Percentiles rank a stretch among this genome's conserved stretches.
phyloP scores from a whole-genome alignment of 306 rosid species.

The Medicago arabica region DNA sequence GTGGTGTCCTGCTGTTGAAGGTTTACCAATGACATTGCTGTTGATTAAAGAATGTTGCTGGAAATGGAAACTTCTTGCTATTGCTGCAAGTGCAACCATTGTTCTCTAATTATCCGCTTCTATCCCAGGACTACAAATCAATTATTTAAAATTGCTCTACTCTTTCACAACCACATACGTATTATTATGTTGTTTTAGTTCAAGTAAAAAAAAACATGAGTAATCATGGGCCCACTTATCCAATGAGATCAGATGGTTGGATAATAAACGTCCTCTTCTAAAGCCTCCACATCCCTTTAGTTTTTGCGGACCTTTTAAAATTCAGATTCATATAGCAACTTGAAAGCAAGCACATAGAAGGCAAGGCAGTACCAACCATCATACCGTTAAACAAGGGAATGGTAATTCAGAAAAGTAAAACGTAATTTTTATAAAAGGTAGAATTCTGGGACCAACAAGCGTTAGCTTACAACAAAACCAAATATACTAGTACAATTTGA shows the following conservation, averaged over 20 bases:
- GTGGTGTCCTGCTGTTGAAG: conserved; percentile 40
- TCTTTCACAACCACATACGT: conserved; percentile 44
- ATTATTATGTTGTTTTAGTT: conserved; percentile 15
- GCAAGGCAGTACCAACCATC: not conserved
- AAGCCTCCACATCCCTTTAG: conserved; percentile 13
- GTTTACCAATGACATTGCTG: conserved; percentile 34
- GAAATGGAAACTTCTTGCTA: conserved; percentile 56
- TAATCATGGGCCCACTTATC: conserved; percentile 54
- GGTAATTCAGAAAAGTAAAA: not conserved
- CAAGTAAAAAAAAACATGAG: not conserved
- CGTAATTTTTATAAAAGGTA: conserved; percentile 8
- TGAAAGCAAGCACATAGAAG: not conserved
- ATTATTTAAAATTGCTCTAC: conserved; percentile 47
- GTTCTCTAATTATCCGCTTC: conserved; percentile 40
- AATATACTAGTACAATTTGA: conserved; percentile 44
- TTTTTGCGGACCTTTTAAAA: conserved; percentile 27
- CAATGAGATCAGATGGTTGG: conserved; percentile 38
- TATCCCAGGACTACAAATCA: conserved; percentile 24
- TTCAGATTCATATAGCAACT: not conserved
- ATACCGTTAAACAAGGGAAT: conserved; percentile 4
- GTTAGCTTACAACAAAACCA: conserved; percentile 30
- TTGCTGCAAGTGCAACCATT: conserved; percentile 69
- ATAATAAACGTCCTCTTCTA: conserved; percentile 45
- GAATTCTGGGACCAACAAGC: conserved; percentile 32
- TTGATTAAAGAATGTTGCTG: conserved; percentile 53